Percentiles rank a stretch among this genome's conserved stretches.
Evolutionary conservation across 2,329 filamentous ascomycete species (phyloP).

Genomic region (Setomelanomma holmii): DNA sequence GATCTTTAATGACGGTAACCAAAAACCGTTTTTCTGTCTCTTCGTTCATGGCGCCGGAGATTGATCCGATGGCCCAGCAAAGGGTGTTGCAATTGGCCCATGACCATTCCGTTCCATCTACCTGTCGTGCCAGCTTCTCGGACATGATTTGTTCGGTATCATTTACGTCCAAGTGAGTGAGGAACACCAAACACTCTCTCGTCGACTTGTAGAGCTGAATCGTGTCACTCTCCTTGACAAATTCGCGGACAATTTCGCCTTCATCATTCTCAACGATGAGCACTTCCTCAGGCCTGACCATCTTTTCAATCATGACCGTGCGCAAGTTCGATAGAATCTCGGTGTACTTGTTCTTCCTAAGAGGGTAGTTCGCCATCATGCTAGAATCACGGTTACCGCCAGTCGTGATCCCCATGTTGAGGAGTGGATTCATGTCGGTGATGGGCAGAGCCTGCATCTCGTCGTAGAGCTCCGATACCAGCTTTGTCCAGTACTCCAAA

Average conservation of each 20-base stretch:
- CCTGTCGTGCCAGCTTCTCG: slow-evolving; percentile 93
- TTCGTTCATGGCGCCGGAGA: slow-evolving; percentile 98
- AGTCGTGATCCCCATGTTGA: slow-evolving; percentile 78
- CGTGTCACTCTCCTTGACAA: slow-evolving; percentile 98
- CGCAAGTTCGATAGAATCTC: slow-evolving; percentile 93
- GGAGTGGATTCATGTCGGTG: slow-evolving; percentile 87
- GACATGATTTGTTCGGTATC: slow-evolving; percentile 99
- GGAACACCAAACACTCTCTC: slow-evolving; percentile 92
- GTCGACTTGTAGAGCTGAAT: slow-evolving; percentile 99
- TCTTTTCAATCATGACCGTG: slow-evolving; percentile 99
- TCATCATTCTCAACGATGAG: slow-evolving; percentile 99
- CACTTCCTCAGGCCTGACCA: slow-evolving; percentile 98
- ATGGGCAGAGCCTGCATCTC: slow-evolving; percentile 98
- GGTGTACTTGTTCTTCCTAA: slow-evolving; percentile 97
- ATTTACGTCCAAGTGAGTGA: slow-evolving; percentile 95
- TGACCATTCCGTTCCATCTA: slow-evolving; percentile 96
- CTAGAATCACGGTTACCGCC: slow-evolving; percentile 85
- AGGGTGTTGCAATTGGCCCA: slow-evolving; percentile 99
- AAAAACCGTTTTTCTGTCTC: slow-evolving; percentile 98
- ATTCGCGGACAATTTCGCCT: slow-evolving; percentile 97
- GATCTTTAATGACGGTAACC: slow-evolving; percentile 97
- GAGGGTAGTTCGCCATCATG: slow-evolving; percentile 85
- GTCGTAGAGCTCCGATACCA: slow-evolving; percentile 97
- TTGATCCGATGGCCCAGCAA: slow-evolving; percentile 99
- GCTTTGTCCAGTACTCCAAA: slow-evolving; percentile 98